Conservation (phyloP, 176 grass and related monocot species). For the Rhynchospora tenuis region DNA sequence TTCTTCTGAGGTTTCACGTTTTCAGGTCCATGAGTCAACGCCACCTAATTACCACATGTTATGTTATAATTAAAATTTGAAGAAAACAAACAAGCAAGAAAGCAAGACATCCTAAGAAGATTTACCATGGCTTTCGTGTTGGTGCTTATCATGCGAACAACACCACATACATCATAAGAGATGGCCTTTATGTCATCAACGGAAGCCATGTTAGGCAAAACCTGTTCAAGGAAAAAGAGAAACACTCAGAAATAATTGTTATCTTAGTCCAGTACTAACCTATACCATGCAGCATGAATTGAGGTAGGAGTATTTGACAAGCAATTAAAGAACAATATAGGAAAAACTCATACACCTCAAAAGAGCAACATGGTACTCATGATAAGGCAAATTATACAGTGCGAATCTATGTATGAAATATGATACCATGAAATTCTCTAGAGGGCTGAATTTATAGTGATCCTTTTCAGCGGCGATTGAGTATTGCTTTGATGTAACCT, state of each 20-base stretch:
- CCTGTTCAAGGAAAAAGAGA: slow-evolving; percentile 29
- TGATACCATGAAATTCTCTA: slow-evolving; percentile 90
- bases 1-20: slow-evolving; percentile 73
- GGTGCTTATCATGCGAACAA: slow-evolving; percentile 67
- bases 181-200: slow-evolving; percentile 79
- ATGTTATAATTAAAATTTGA: not conserved
- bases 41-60: slow-evolving; percentile 49
- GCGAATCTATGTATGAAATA: slow-evolving; percentile 16
- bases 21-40: slow-evolving; percentile 75
- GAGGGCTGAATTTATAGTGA: slow-evolving; percentile 77
- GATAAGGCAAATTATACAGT: not conserved
- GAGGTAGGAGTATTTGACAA: not conserved
- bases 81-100: not conserved
- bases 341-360: not conserved
- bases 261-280: not conserved
- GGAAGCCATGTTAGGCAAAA: slow-evolving; percentile 90
- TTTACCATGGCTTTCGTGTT: slow-evolving; percentile 86
- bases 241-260: not conserved
- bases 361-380: not conserved
- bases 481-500: slow-evolving; percentile 95
- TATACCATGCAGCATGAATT: not conserved
- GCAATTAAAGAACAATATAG: too few relatives aligned
- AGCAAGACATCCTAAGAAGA: slow-evolving; percentile 16
- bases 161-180: slow-evolving; percentile 86
- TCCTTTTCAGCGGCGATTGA: slow-evolving; percentile 73